Evolutionary conservation across 345 rosid species (phyloP), one percentile per base, ranked within the genome.

Genomic region (Mangifera indica): DNA sequence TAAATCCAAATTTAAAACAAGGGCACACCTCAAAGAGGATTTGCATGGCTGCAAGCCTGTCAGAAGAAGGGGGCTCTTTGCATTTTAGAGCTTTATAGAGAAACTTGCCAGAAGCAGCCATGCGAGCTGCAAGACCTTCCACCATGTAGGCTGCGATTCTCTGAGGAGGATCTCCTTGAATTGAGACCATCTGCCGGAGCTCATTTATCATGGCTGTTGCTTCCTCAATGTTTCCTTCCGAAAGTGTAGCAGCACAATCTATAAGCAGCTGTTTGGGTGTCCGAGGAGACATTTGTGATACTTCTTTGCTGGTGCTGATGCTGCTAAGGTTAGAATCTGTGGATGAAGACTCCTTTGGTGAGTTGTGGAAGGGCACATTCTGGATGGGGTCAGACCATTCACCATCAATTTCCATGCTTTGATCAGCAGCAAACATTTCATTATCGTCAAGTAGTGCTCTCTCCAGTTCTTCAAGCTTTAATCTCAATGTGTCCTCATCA

Each of bases 21-120:
- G 99, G 99, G 83, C 99, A 95, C 20, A 92, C 84, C 84, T 95
- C 99, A 66, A 95, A 92, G 65, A 95, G 92, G 56, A 95, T 91
- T 74, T 95, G 99, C 99, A 95, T 95, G 0, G 99, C 99, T 57
- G 99, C 98, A 34, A 95, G 96, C 81, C 98, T 86, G 75, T 95
- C 98, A 45, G 83, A 84, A 21, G 97, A 85, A 69, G 99, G 99
- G 72, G 99, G 97, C 80, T 92, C 99, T 80, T 95, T 95, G 87
- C 99, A 95, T 82, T 84, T 95, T 72, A 95, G 78, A 67, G 99
- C 87, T 81, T 78, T 91, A 78, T 95, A 95, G 15, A 95, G 88
- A 63, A 72, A 87, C 70, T 84, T 95, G 22, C 99, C 99, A 24
- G 99, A 92, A 51, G 87, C 81, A 76, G 98, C 96, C 90, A 95